phyloP scores from a whole-genome alignment of 768 basidiomycete species.

The Trametes cubensis region DNA sequence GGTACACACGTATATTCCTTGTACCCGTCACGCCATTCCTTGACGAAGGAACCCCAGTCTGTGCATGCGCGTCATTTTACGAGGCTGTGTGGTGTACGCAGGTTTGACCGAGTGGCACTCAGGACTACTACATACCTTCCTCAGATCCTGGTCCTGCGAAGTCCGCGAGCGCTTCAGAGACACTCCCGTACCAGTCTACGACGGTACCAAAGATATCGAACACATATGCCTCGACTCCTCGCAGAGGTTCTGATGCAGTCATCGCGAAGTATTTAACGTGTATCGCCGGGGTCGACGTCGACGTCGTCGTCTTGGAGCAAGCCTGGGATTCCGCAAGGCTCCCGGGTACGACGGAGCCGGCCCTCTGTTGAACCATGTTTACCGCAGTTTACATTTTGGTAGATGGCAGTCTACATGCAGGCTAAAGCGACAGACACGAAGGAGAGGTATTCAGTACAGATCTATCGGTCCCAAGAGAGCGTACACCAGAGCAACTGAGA shows the following conservation, averaged over 20 bases:
- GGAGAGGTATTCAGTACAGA: constrained; percentile 2
- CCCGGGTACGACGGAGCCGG: background rate
- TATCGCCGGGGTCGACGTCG: background rate
- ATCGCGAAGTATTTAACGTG: too few relatives aligned
- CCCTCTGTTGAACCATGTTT: constrained; percentile 4
- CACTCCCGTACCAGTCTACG: constrained; percentile 36
- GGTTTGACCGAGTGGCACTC: background rate
- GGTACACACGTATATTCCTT: constrained; percentile 46
- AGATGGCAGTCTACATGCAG: background rate
- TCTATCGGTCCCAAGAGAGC: constrained; percentile 5
- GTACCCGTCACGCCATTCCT: constrained; percentile 62
- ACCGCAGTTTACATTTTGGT: background rate
- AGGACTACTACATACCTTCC: background rate
- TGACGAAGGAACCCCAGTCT: constrained; percentile 53
- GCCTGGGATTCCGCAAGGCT: background rate
- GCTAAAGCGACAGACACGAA: background rate
- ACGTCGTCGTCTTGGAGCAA: background rate
- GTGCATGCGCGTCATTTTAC: too few relatives aligned
- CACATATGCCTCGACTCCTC: constrained; percentile 31
- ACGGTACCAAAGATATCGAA: constrained; percentile 39
- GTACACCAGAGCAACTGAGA: constrained; percentile 2
- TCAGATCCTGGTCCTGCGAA: background rate
- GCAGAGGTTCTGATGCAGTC: constrained; percentile 7
- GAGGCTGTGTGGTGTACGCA: too few relatives aligned
- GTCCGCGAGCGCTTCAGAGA: constrained; percentile 13